Conservation (phyloP, 2,329 filamentous ascomycete species). For the Pestalotiopsis sp. region DNA sequence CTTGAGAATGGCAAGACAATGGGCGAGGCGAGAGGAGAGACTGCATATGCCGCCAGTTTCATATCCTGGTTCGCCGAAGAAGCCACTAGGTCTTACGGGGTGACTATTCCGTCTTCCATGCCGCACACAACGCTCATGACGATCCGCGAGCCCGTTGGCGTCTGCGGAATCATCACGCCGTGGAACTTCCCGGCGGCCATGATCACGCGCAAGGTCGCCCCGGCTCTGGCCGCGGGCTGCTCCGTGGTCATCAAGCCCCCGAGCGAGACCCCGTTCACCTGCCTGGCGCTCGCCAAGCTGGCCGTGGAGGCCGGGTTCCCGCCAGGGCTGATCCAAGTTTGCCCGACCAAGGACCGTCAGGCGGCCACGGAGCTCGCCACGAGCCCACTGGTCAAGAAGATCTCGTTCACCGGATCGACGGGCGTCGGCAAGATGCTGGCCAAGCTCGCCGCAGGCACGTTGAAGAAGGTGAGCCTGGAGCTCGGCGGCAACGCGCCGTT, state of each 20-base stretch:
- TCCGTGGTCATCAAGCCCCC: conserved; percentile 92
- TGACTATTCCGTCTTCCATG: conserved; percentile 71
- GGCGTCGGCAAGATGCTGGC: conserved; percentile 75
- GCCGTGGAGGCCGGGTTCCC: conserved; percentile 87
- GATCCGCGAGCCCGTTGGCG: conserved; percentile 80
- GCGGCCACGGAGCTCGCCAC: conserved; percentile 79
- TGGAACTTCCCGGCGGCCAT: conserved; percentile 88
- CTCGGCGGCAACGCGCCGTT: conserved; percentile 95
- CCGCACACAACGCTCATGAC: conserved; percentile 77
- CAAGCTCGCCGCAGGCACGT: conserved; percentile 81
- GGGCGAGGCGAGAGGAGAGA: conserved; percentile 73
- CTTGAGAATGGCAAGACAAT: conserved; percentile 82
- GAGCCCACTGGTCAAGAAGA: conserved; percentile 77
- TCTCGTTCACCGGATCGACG: conserved; percentile 84
- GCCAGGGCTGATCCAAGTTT: conserved; percentile 85
- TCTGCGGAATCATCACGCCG: conserved; percentile 81
- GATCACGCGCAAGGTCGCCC: conserved; percentile 71
- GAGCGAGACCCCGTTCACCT: conserved; percentile 88
- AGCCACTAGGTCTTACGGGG: conserved; percentile 73
- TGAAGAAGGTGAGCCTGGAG: conserved; percentile 86
- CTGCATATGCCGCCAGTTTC: conserved; percentile 73
- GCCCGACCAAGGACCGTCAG: conserved; percentile 73
- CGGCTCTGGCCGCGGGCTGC: conserved; percentile 92
- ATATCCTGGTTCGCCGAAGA: conserved; percentile 84
- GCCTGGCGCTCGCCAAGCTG: conserved; percentile 85